Base-by-base conservation (phyloP, 2,329 filamentous ascomycete species). In the Pseudogymnoascus sp. region DNA sequence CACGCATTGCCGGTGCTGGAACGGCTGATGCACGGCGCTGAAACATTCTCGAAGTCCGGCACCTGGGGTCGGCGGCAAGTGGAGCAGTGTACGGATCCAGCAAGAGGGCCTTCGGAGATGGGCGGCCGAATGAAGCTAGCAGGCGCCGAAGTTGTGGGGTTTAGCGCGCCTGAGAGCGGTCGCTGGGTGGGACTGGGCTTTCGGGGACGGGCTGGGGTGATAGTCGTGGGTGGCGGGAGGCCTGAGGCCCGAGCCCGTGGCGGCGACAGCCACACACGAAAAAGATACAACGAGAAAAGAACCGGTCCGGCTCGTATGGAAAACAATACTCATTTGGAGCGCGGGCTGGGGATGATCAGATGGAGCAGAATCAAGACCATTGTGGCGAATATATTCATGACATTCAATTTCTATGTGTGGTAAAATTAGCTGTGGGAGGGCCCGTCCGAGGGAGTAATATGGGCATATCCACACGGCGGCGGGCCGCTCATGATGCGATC, bases 31-130 rank as follows among this genome's bases (percentile, higher is more conserved):
- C 50, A n/a, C 14, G 28, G 28, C 50, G 50, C 28, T 56, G 50
- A 56, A 56, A 56, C 50, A 56, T 56, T 56, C 50, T 56, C 50
- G 50, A 56, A 56, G 50, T 22, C 50, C 50, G 50, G 50, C 50
- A 56, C 28, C 28, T 56, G 50, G 50, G 28, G 50, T 56, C 50
- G 16, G 10, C 50, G 50, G 50, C 26, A 56, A 56, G 50, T 56
- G 50, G 50, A 56, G 50, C 50, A 33, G n/a, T 12, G n/a, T 56
- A 56, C 50, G 50, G 50, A 56, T 56, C 28, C 11, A 56, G 26
- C 16, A 33, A 56, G 50, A 56, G 50, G 50, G 28, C 26, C 50
- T 14, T 56, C 50, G 50, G 50, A 56, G 50, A 56, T 56, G 50
- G 50, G 50, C 50, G 50, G 50, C 50, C 50, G 10, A 56, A 56